Evolutionary conservation across 495 filamentous ascomycete species (phyloP), one percentile per base, ranked within the genome.

Genomic region (Cairneyella variabilis): DNA sequence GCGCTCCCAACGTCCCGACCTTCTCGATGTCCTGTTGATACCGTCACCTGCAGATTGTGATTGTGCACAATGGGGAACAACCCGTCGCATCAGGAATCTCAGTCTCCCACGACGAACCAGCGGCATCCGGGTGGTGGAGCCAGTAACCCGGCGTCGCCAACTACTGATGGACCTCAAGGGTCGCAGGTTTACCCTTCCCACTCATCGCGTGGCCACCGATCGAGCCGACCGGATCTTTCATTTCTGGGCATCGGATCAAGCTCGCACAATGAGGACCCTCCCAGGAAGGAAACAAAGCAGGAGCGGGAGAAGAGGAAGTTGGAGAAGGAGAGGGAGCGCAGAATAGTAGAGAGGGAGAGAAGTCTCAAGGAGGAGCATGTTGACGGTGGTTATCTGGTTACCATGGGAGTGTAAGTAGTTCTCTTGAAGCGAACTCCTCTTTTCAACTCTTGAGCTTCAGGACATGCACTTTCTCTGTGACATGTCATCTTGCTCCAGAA

Each of bases 381-480:
- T 25, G 93, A 97, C 73, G 93, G 93, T 26, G 93, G 93, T 25
- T 97, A 87, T 71, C 71, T 97, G 25, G 93, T 97, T 34, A 98
- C 93, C 0, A 83, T 96, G 67, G 93, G 93, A 21, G 86, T 90
- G 34, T n/a, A n/a, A n/a, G n/a, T n/a, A n/a, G n/a, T n/a, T n/a
- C n/a, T n/a, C n/a, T n/a, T n/a, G n/a, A n/a, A n/a, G n/a, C n/a
- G n/a, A n/a, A n/a, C n/a, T n/a, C n/a, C n/a, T n/a, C n/a, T n/a
- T n/a, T n/a, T n/a, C n/a, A n/a, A n/a, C n/a, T n/a, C n/a, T n/a
- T n/a, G n/a, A n/a, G n/a, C n/a, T n/a, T n/a, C n/a, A n/a, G n/a
- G n/a, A n/a, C n/a, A n/a, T n/a, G n/a, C n/a, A n/a, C n/a, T n/a
- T n/a, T n/a, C n/a, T n/a, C n/a, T n/a, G n/a, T n/a, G n/a, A n/a